Evolutionary conservation across 768 basidiomycete species (phyloP), one percentile per base, ranked within the genome.

Genomic region (Lactarius hengduanensis): DNA sequence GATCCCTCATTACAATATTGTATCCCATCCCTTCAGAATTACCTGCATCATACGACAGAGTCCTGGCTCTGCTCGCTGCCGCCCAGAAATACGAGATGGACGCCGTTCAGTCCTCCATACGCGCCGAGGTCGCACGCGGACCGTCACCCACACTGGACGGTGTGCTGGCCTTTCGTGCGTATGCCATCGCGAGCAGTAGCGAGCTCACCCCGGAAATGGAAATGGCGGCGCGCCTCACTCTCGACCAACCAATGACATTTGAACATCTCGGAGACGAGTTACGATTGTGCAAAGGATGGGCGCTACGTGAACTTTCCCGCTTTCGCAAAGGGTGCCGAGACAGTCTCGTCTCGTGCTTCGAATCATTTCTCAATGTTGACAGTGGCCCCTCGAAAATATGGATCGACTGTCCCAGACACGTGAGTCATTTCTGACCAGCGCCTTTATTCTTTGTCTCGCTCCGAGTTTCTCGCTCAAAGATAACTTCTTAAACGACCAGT

Each of bases 31-130:
- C 40, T 16, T 16, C 65, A 26, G 32, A 62, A 30, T 34, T 66
- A 43, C 61, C 65, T 22, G 1, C 45, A 1, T 54, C 61, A 13
- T 59, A 59, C 22, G 56, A 53, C 16, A 9, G 20, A 10, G 47
- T 68, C 3, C n/a, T 61, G 26, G 38, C 26, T n/a, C 60, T 70
- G 20, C 63, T 73, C 16, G 62, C 63, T 5, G 71, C 72, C 5
- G 68, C 69, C 1, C 40, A 55, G 28, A 76, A 76, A 65, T 75
- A 74, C 61, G 57, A 72, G 9, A 71, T 75, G 67, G 6, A 40
- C 22, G 43, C 38, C 53, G 56, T 68, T n/a, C 38, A 50, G 32
- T 54, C 50, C 15, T 53, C 61, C 34, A 57, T 62, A 28, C 61
- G 61, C 9, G 50, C 56, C 2, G 28, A 60, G 9, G 30, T 59